Percentiles rank a stretch among this genome's conserved stretches.
phyloP scores from a whole-genome alignment of 495 filamentous ascomycete genomes.

The Penicillium canariense region DNA sequence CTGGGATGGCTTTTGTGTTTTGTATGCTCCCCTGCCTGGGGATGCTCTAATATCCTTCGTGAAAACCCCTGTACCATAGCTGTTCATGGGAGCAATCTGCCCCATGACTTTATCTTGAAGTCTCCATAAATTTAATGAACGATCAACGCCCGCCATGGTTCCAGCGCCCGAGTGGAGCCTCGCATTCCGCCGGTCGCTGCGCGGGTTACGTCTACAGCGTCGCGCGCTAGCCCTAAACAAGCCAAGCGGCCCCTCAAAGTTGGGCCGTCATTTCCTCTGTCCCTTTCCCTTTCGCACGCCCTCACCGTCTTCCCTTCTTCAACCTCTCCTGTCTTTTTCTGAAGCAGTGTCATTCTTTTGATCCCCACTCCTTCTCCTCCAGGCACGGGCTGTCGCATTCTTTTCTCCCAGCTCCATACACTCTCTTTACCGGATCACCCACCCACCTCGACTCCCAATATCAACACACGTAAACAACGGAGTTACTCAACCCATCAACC shows the following conservation, averaged over 20 bases:
- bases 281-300: constrained; percentile 1
- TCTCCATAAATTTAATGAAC: too few relatives aligned
- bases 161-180: background rate
- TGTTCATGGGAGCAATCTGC: too few relatives aligned
- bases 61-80: too few relatives aligned
- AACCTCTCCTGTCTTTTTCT: constrained; percentile 18
- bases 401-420: constrained; percentile 38
- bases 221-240: constrained; percentile 7
- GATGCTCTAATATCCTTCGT: too few relatives aligned
- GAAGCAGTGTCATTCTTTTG: constrained; percentile 31
- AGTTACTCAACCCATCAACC: constrained; percentile 14
- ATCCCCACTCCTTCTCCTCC: constrained; percentile 6
- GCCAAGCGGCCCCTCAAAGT: constrained; percentile 14
- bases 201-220: constrained; percentile 11
- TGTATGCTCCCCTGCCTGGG: too few relatives aligned
- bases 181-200: constrained; percentile 20
- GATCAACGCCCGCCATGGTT: too few relatives aligned
- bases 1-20: constrained; percentile 9
- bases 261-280: constrained; percentile 16
- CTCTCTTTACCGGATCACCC: constrained; percentile 25
- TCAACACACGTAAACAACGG: too few relatives aligned
- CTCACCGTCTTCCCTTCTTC: background rate
- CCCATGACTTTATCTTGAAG: too few relatives aligned
- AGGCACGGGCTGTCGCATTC: constrained; percentile 40
- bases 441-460: background rate